A percentile compares a stretch with the other conserved stretches of the same genome.
phyloP scores from a whole-genome alignment of 2,329 filamentous ascomycete genomes.

The Conoideocrella luteorostrata region DNA sequence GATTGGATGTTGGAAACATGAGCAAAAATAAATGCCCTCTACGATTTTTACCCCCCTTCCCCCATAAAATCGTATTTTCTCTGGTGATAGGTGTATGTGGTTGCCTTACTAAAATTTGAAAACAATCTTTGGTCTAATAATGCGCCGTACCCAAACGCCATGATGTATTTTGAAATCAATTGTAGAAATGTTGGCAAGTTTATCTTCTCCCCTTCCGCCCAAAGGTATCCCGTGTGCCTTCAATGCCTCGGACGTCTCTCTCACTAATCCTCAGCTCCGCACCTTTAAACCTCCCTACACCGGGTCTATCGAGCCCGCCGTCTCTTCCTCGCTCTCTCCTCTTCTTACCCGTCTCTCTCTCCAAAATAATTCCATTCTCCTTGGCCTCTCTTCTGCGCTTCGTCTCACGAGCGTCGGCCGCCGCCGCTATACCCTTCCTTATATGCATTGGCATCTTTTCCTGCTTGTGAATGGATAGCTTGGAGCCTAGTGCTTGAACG shows the following conservation, averaged over 20 bases:
- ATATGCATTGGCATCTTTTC: conserved; percentile 85
- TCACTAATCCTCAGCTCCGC: conserved; percentile 75
- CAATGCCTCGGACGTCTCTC: conserved; percentile 67
- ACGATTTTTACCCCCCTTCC: too few relatives aligned
- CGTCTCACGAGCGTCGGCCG: conserved; percentile 58
- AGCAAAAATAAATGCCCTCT: too few relatives aligned
- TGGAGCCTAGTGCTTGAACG: conserved; percentile 74
- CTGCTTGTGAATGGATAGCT: conserved; percentile 66
- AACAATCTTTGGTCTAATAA: too few relatives aligned
- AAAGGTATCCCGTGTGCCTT: conserved; percentile 43
- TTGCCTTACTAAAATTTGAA: too few relatives aligned
- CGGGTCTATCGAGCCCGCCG: conserved; percentile 66
- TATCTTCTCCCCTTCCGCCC: conserved; percentile 30
- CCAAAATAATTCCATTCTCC: conserved; percentile 87
- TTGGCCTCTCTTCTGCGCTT: conserved; percentile 70
- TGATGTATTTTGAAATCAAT: too few relatives aligned
- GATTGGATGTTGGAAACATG: conserved; percentile 9
- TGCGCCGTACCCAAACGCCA: too few relatives aligned
- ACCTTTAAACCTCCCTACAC: conserved; percentile 71
- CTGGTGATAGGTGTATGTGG: too few relatives aligned
- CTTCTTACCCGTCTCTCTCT: conserved; percentile 43
- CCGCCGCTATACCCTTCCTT: conserved; percentile 74
- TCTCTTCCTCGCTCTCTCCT: conserved; percentile 37
- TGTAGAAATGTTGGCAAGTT: too few relatives aligned
- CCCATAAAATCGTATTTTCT: too few relatives aligned